Evolutionary conservation across 441 rosid species (phyloP), one percentile per base, ranked within the genome.

Genomic region (Jatropha podagrica): DNA sequence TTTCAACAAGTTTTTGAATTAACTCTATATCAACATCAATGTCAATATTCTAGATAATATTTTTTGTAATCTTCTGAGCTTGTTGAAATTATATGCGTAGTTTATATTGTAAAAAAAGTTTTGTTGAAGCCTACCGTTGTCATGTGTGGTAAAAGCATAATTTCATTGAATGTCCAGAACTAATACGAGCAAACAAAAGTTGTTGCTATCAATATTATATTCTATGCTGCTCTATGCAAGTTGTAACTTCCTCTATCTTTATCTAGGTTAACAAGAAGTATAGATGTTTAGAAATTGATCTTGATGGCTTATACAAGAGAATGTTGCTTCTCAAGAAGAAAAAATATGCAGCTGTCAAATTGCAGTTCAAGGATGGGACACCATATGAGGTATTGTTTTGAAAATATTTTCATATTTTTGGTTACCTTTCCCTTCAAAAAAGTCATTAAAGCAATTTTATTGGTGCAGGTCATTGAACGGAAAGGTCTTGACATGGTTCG

Each of bases 401-500:
- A 51, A 58, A 70, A 58, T n/a, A 27, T 42, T 77, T 63, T 44
- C 65, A 40, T 13, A 56, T 56, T 69, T 75, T 62, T 76, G 44
- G 26, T 61, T 48, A 68, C 56, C 32, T 78, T 64, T 51, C 69
- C 72, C 56, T 46, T 58, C 48, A 75, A 73, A 74, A 77, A 74
- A 64, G 59, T 82, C 55, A 80, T 69, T 74, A 66, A 60, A 73
- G 63, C 69, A 60, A 79, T 75, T 79, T 79, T 78, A 60, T 55
- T 73, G 66, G 73, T 83, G 79, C 87, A 96, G 99, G 92, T 91
- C 64, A 94, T 90, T 85, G 98, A 96, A 81, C 90, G 97, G 65
- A 96, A 96, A 84, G 99, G 99, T 75, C 94, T 96, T 76, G 99
- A 96, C 86, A 94, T 92, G 97, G 99, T 96, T 84, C 93, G 98